phyloP scores from a whole-genome alignment of 2,329 filamentous ascomycete species.

The Calonectria henricotiae region DNA sequence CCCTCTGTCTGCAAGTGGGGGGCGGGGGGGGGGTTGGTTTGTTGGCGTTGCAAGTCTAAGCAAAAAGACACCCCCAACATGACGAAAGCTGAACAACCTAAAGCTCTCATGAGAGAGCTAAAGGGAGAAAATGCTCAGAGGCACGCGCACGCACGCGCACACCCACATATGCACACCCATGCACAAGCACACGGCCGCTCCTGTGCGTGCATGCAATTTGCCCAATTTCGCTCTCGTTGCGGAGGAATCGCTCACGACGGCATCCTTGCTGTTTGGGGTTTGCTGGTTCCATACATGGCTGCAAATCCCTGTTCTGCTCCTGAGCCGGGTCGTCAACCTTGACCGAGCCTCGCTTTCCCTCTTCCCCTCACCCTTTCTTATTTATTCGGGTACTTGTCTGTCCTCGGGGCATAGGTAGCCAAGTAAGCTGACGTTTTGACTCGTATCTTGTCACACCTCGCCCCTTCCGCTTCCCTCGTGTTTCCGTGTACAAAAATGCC shows the following conservation, averaged over 20 bases:
- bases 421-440: not conserved
- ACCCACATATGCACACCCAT: not conserved
- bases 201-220: not conserved
- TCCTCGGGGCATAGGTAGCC: not conserved
- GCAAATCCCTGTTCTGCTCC: not conserved
- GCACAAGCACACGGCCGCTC: not conserved
- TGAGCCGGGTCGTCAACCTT: slow-evolving; percentile 8
- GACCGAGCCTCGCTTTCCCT: not conserved
- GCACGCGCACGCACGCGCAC: not conserved
- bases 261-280: slow-evolving; percentile 15
- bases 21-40: not conserved
- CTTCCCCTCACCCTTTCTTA: not conserved
- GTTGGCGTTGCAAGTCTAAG: slow-evolving; percentile 9
- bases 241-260: not conserved
- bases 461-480: not conserved
- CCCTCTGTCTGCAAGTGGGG: not conserved
- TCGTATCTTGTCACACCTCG: not conserved
- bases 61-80: not conserved
- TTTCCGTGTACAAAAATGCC: not conserved
- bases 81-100: slow-evolving; percentile 8
- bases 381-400: not conserved
- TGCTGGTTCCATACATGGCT: slow-evolving; percentile 22
- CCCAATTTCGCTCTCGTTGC: slow-evolving; percentile 5
- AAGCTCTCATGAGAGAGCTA: slow-evolving; percentile 2
- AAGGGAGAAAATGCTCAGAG: not conserved